These are phyloP conservation scores for Thuja plicata DNA, from an alignment of 83 land plant genomes.

Conservation along the genomic window DNA sequence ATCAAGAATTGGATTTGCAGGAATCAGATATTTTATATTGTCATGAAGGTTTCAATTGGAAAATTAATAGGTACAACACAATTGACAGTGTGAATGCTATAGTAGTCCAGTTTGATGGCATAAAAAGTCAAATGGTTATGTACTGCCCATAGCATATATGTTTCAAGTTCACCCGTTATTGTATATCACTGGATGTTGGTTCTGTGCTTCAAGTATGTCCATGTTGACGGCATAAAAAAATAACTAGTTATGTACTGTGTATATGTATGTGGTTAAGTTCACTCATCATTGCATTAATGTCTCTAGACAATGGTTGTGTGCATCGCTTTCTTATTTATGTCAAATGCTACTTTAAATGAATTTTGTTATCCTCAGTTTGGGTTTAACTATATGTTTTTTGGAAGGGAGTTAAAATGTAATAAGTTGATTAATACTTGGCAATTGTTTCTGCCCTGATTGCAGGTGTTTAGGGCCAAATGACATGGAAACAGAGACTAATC, in stretches of 20 bases:
- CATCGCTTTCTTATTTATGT: not conserved
- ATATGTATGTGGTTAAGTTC: not conserved
- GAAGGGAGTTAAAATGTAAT: not conserved
- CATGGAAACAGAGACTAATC: conserved; percentile 61
- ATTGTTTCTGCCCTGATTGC: conserved; percentile 9
- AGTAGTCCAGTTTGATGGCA: not conserved
- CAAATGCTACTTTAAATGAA: not conserved
- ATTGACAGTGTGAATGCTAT: not conserved
- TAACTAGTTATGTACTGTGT: not conserved
- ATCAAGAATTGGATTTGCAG: not conserved
- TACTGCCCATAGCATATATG: not conserved
- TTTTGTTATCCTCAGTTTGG: not conserved
- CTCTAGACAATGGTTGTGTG: not conserved
- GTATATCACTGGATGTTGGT: not conserved
- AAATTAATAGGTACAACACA: not conserved
- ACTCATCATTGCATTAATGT: not conserved
- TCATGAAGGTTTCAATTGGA: not conserved
- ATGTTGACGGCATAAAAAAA: not conserved
- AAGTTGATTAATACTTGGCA: not conserved
- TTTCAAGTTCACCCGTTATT: not conserved
- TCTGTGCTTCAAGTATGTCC: not conserved
- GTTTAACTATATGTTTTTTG: not conserved
- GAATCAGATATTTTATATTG: not conserved
- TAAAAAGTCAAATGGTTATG: not conserved
- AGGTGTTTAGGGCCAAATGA: conserved; percentile 38